phyloP scores from a whole-genome alignment of 805 yeast species.

The Zygotorulaspora florentina region DNA sequence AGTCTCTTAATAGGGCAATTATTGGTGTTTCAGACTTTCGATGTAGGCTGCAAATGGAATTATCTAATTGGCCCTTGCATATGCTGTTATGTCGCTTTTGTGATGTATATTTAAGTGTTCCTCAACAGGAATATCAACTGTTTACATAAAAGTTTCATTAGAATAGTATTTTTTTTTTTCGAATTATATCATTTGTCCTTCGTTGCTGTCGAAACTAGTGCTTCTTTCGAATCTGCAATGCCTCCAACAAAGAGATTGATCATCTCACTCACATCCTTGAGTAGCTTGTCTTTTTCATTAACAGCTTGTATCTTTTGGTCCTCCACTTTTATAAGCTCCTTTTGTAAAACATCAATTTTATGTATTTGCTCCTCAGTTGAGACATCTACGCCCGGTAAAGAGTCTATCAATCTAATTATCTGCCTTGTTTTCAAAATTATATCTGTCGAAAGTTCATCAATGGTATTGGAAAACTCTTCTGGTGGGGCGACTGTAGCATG shows the following conservation, averaged over 20 bases:
- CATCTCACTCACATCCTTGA: constrained; percentile 59
- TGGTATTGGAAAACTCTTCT: constrained; percentile 44
- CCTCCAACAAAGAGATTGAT: constrained; percentile 47
- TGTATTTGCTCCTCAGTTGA: constrained; percentile 68
- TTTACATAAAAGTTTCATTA: constrained; percentile 1
- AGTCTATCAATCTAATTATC: constrained; percentile 76
- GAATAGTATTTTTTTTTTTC: constrained; percentile 1
- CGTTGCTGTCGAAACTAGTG: constrained; percentile 2
- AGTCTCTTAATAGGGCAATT: constrained; percentile 22
- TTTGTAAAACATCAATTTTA: constrained; percentile 57
- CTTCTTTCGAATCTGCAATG: constrained; percentile 34
- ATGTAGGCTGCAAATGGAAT: constrained; percentile 14
- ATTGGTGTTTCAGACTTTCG: constrained; percentile 13
- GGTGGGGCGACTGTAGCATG: constrained; percentile 50
- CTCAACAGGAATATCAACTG: not conserved
- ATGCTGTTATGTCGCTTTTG: constrained; percentile 7
- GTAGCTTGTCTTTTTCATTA: constrained; percentile 57
- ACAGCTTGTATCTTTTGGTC: constrained; percentile 52
- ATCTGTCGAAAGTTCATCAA: constrained; percentile 78
- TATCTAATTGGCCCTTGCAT: constrained; percentile 4
- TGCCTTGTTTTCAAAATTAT: constrained; percentile 82
- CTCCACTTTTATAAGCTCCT: constrained; percentile 59
- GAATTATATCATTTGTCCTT: constrained; percentile 1
- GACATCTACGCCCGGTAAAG: constrained; percentile 90
- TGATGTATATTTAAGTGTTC: constrained; percentile 1